Conservation (phyloP, 139 green algal genomes). For the Eudorina sp. region DNA sequence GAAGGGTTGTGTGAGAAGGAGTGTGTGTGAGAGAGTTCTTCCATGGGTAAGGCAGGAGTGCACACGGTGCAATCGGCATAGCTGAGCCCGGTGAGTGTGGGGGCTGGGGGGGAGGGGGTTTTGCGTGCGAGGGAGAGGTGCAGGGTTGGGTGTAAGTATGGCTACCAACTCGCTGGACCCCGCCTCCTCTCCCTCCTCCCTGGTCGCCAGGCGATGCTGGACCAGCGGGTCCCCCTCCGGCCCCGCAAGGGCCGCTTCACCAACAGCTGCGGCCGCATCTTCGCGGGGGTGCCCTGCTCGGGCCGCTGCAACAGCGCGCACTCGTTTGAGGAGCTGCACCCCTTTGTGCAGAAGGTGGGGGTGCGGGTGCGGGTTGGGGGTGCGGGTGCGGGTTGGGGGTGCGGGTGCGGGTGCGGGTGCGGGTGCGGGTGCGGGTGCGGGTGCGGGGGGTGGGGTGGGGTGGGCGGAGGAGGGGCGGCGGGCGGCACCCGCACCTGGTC, state of each 20-base stretch:
- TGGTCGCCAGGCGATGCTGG: not conserved
- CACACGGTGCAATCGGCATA: too few species aligned
- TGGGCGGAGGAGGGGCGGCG: too few species aligned
- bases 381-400: not conserved
- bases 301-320: constrained; percentile 22
- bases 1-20: too few species aligned
- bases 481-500: too few species aligned
- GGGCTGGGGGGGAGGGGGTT: too few species aligned
- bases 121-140: too few species aligned
- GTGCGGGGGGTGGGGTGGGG: not conserved
- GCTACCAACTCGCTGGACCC: too few species aligned
- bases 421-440: not conserved
- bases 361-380: not conserved
- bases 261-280: constrained; percentile 47
- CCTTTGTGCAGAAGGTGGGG: constrained; percentile 42
- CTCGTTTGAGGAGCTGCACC: constrained; percentile 42
- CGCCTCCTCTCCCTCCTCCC: not conserved
- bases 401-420: not conserved
- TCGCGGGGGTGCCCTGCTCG: not conserved
- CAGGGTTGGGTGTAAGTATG: too few species aligned
- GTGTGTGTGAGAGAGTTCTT: too few species aligned
- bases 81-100: too few species aligned
- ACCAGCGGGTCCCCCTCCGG: not conserved
- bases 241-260: constrained; percentile 33
- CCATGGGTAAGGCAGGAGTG: too few species aligned